Evolutionary conservation across 164 flowering plant genomes (phyloP).

Genomic region (Protea cynaroides): DNA sequence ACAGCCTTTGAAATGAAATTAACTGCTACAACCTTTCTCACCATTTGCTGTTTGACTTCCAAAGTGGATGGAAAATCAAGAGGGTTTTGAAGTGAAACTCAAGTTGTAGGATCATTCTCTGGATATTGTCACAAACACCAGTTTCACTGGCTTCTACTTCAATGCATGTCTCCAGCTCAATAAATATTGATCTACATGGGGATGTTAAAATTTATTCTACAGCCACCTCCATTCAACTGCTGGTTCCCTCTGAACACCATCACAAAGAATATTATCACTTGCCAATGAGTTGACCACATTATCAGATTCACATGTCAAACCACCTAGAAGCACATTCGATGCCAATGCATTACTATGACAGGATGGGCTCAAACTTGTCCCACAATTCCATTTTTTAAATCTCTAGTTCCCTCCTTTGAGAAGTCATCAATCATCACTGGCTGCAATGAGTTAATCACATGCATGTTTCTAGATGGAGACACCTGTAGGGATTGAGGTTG

Average conservation of each 20-base stretch:
- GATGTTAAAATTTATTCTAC: neutral
- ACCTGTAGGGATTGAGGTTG: neutral
- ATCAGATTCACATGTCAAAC: neutral
- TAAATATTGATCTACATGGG: neutral
- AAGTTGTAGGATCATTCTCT: neutral
- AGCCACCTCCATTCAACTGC: neutral
- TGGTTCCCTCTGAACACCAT: neutral
- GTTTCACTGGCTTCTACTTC: constrained; percentile 1
- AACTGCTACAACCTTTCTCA: no score
- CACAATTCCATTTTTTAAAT: no score
- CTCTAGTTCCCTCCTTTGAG: constrained; percentile 7
- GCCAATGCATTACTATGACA: no score
- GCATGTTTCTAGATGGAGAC: neutral
- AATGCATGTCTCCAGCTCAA: neutral
- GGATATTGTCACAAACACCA: neutral
- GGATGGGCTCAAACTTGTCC: neutral
- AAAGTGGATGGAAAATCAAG: no score
- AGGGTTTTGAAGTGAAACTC: neutral
- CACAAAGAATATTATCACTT: neutral
- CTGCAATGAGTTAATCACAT: constrained; percentile 9
- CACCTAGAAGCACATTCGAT: neutral
- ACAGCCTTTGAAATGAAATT: no score
- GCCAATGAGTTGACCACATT: no score
- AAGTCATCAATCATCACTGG: neutral
- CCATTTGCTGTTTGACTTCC: no score